Evolutionary conservation across 192 early-diverging fungal genomes (phyloP).

Genomic region (Umbelopsis ramanniana): DNA sequence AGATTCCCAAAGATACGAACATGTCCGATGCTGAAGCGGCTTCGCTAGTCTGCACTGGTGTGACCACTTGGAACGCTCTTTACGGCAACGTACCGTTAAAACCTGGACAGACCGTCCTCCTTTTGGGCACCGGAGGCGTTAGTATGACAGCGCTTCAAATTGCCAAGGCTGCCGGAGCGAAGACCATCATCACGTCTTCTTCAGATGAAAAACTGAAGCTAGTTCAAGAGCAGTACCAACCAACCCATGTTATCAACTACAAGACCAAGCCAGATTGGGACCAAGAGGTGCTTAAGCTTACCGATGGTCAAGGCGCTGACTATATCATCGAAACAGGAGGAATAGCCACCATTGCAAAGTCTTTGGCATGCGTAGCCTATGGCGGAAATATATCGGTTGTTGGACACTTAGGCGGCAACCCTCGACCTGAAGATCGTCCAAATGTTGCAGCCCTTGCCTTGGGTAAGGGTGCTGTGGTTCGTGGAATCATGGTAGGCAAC

Average conservation of each 20-base stretch:
- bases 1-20: slow-evolving; percentile 8
- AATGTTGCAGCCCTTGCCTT: slow-evolving; percentile 19
- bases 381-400: slow-evolving; percentile 15
- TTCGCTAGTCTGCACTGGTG: slow-evolving; percentile 27
- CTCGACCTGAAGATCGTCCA: slow-evolving; percentile 13
- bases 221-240: slow-evolving; percentile 10
- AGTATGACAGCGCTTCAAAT: slow-evolving; percentile 22
- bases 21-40: slow-evolving; percentile 21
- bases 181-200: slow-evolving; percentile 27
- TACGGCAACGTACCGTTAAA: slow-evolving; percentile 8
- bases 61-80: slow-evolving; percentile 24
- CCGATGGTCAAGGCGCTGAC: slow-evolving; percentile 11
- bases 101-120: slow-evolving; percentile 14
- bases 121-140: slow-evolving; percentile 28
- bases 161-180: slow-evolving; percentile 23
- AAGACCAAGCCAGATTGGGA: slow-evolving; percentile 21
- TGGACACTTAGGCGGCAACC: slow-evolving; percentile 18
- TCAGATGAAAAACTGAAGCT: slow-evolving; percentile 21
- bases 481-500: slow-evolving; percentile 16
- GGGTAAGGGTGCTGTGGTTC: background rate
- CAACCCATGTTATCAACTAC: slow-evolving; percentile 24
- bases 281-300: slow-evolving; percentile 20
- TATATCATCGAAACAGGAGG: slow-evolving; percentile 31
- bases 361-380: background rate
- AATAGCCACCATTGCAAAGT: slow-evolving; percentile 23